Evolutionary conservation across 129 eudicot species (phyloP).

Genomic region (Flaveria sonorensis): DNA sequence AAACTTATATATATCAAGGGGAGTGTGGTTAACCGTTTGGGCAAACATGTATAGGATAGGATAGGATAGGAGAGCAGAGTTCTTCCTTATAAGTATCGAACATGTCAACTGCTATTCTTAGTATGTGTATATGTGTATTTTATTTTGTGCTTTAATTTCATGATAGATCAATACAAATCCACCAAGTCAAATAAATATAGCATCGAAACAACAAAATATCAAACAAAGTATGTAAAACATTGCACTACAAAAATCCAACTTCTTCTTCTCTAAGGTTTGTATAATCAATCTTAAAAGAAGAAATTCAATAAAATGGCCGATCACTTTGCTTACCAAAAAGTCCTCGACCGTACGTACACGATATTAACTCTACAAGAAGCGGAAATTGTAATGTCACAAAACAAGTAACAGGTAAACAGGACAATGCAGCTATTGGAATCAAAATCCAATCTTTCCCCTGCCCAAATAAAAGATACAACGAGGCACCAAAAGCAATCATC

Average conservation of each 20-base stretch:
- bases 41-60: no score
- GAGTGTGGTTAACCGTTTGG: no score
- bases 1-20: no score
- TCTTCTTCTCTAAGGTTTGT: background rate
- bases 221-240: background rate
- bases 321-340: conserved; percentile 42
- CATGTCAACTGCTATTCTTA: no score
- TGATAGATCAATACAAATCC: no score
- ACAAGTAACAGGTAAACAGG: conserved; percentile 42
- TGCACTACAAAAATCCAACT: background rate
- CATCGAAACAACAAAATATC: background rate
- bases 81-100: no score
- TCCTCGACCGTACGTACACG: conserved; percentile 42
- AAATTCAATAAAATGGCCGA: conserved; percentile 35
- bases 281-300: background rate
- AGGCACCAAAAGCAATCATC: conserved; percentile 41
- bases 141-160: no score
- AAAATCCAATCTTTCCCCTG: conserved; percentile 40
- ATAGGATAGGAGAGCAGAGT: no score
- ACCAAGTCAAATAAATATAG: no score
- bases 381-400: conserved; percentile 42
- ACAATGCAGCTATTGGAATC: conserved; percentile 33
- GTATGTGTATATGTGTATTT: no score
- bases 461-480: conserved; percentile 43
- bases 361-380: conserved; percentile 40